Percentiles rank a stretch among this genome's conserved stretches.
These are phyloP conservation scores for Leavenworthia alabamica DNA, from an alignment of 345 rosid genomes.

Conservation along the genomic window DNA sequence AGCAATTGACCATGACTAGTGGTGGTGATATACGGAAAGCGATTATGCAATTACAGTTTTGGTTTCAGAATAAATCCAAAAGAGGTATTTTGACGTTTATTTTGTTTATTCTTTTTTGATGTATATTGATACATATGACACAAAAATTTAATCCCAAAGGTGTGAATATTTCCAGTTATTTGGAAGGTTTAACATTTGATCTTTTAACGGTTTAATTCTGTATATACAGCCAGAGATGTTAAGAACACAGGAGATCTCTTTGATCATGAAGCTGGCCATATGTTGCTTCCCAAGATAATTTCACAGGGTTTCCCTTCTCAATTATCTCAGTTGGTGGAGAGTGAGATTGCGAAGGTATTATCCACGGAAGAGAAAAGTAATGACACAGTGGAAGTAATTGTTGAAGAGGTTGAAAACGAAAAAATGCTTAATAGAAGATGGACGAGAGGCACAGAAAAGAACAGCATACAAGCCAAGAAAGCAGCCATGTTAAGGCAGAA, in stretches of 20 bases:
- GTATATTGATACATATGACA: neutral
- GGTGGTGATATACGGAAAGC: slow-evolving; percentile 75
- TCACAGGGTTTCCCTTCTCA: slow-evolving; percentile 69
- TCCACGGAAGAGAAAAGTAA: slow-evolving; percentile 40
- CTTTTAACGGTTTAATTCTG: slow-evolving; percentile 2
- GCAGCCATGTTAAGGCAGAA: slow-evolving; percentile 62
- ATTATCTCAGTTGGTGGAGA: slow-evolving; percentile 66
- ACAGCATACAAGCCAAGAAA: slow-evolving; percentile 61
- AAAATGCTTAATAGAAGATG: slow-evolving; percentile 30
- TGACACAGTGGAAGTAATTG: slow-evolving; percentile 28
- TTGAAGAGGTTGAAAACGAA: slow-evolving; percentile 40
- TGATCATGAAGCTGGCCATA: slow-evolving; percentile 56
- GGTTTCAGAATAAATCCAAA: slow-evolving; percentile 65
- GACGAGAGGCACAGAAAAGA: slow-evolving; percentile 33
- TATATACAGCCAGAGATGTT: slow-evolving; percentile 38
- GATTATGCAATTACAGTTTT: slow-evolving; percentile 76
- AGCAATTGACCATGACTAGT: slow-evolving; percentile 46
- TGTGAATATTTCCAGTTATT: neutral
- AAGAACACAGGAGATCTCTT: slow-evolving; percentile 31
- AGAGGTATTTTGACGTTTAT: too few species aligned
- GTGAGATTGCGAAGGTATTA: slow-evolving; percentile 50
- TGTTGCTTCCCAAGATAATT: slow-evolving; percentile 51
- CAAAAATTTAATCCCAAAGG: neutral
- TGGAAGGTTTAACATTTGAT: slow-evolving; percentile 5
- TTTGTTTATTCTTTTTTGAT: too few species aligned